Percentiles rank a stretch among this genome's conserved stretches.
Evolutionary conservation across 306 rosid genomes (phyloP).

Genomic region (Crotalaria pallida): DNA sequence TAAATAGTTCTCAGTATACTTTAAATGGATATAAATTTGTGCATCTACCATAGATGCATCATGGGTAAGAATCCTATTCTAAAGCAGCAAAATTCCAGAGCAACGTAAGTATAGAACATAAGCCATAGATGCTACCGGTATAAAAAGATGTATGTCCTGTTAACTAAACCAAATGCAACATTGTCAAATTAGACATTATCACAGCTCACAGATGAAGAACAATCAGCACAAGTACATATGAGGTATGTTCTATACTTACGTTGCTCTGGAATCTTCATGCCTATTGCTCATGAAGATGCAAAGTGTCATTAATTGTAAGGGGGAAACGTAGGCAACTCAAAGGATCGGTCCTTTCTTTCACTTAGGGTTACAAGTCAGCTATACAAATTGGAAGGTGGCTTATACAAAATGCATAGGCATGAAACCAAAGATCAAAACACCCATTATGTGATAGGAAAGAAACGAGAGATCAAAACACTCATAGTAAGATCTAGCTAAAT

Average conservation of each 20-base stretch:
- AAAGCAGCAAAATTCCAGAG: background rate
- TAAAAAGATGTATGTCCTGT: background rate
- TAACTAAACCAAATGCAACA: slow-evolving; percentile 8
- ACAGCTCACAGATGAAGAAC: background rate
- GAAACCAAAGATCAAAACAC: background rate
- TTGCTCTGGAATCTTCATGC: too few relatives aligned
- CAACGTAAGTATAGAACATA: background rate
- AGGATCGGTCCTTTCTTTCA: background rate
- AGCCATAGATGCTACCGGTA: background rate
- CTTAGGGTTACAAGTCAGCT: background rate
- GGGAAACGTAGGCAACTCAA: background rate
- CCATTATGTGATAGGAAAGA: background rate
- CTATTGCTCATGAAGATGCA: background rate
- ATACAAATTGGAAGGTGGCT: background rate
- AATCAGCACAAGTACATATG: background rate
- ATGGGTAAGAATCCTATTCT: background rate
- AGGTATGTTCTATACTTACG: too few relatives aligned
- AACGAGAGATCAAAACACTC: too few relatives aligned
- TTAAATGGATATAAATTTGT: background rate
- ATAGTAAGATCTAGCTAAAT: background rate
- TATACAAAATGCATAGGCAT: slow-evolving; percentile 12
- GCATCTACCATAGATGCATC: background rate
- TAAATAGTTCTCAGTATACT: background rate
- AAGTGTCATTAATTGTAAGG: background rate
- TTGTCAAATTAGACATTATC: background rate